Evolutionary conservation across 2,329 filamentous ascomycete genomes (phyloP).

Genomic region (Xylogone sp.): DNA sequence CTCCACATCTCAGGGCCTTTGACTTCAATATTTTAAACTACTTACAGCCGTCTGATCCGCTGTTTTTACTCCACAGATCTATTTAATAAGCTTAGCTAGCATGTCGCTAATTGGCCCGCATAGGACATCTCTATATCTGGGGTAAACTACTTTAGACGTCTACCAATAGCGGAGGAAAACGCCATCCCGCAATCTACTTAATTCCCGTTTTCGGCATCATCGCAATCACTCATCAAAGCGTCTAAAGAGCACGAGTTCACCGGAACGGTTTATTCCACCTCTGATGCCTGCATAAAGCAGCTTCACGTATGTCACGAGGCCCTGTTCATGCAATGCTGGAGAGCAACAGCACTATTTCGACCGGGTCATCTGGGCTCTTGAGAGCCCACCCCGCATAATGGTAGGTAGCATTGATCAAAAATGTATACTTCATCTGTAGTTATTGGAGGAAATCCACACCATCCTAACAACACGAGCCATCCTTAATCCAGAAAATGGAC

Average conservation of each 20-base stretch:
- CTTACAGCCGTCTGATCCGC: no score
- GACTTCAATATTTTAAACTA: no score
- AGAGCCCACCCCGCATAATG: slow-evolving; percentile 1
- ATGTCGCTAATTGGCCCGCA: slow-evolving; percentile 7
- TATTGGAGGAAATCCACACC: slow-evolving; percentile 16
- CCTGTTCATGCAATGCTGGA: background rate
- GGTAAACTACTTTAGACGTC: slow-evolving; percentile 1
- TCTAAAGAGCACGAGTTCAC: no score
- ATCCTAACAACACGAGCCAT: slow-evolving; percentile 1
- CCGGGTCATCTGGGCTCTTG: background rate
- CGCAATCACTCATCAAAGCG: no score
- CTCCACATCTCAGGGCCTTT: no score
- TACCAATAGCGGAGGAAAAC: background rate
- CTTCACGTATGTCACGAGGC: background rate
- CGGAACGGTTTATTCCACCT: no score
- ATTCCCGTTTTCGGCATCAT: background rate
- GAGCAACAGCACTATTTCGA: background rate
- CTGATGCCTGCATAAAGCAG: no score
- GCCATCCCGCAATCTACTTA: no score
- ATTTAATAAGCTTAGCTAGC: slow-evolving; percentile 1
- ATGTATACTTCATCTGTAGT: slow-evolving; percentile 7
- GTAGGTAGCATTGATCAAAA: background rate
- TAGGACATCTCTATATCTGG: slow-evolving; percentile 3
- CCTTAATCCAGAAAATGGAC: slow-evolving; percentile 6
- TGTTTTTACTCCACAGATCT: no score